Conservation (phyloP, 805 yeast genomes). For the Cyberlindnera amylophila region DNA sequence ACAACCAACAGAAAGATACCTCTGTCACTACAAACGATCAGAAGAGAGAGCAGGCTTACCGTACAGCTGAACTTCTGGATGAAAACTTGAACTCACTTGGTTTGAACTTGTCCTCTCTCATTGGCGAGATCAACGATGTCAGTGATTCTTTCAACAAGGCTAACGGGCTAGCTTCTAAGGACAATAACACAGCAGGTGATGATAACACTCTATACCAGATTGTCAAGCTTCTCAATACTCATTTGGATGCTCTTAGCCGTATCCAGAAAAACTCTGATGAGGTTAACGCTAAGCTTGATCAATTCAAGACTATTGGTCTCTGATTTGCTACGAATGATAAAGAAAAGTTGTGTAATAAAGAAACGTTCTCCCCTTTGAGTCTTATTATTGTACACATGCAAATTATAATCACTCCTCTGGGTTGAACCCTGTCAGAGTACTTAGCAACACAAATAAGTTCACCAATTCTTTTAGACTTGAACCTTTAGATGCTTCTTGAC, state of each 20-base stretch:
- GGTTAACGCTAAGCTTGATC: conserved; percentile 62
- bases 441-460: conserved; percentile 48
- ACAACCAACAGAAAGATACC: conserved; percentile 25
- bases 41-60: conserved; percentile 85
- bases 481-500: conserved; percentile 28
- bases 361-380: too few relatives aligned
- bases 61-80: conserved; percentile 79
- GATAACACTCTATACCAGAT: conserved; percentile 60
- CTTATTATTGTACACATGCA: not conserved
- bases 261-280: conserved; percentile 70
- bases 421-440: conserved; percentile 44
- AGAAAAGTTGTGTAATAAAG: too few relatives aligned
- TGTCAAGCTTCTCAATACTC: conserved; percentile 79
- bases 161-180: conserved; percentile 35
- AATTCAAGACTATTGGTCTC: conserved; percentile 21
- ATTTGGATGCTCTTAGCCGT: conserved; percentile 85
- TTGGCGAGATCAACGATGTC: conserved; percentile 78
- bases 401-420: conserved; percentile 28
- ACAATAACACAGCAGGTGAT: conserved; percentile 33
- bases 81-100: conserved; percentile 78
- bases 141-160: conserved; percentile 76
- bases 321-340: conserved; percentile 5
- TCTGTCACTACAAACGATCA: conserved; percentile 62
- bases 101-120: conserved; percentile 67
- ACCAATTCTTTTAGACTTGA: conserved; percentile 50